A percentile compares a stretch with the other conserved stretches of the same genome.
phyloP scores from a whole-genome alignment of 495 filamentous ascomycete species.

The Talaromyces adpressus region DNA sequence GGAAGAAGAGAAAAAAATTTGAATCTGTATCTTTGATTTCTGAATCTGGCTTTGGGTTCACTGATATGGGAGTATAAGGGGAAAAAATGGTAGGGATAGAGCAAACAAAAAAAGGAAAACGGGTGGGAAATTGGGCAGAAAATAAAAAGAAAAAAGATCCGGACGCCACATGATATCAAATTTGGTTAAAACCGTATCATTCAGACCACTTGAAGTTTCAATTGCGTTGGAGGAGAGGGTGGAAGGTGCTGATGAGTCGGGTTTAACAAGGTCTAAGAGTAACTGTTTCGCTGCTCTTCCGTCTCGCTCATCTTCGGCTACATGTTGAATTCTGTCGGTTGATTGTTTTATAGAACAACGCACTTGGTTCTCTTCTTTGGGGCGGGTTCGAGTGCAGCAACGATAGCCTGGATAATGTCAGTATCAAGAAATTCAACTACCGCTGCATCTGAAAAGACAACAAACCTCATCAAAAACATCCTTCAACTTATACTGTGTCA shows the following conservation, averaged over 20 bases:
- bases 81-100: not conserved
- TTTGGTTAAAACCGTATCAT: constrained; percentile 14
- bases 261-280: not conserved
- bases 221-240: constrained; percentile 1
- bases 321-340: not conserved
- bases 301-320: not conserved
- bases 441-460: constrained; percentile 1
- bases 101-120: not conserved
- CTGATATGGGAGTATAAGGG: not conserved
- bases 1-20: not conserved
- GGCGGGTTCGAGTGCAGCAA: constrained; percentile 83
- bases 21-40: not conserved
- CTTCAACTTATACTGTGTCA: constrained; percentile 98
- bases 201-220: constrained; percentile 12
- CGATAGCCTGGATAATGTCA: constrained; percentile 60
- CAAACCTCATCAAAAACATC: constrained; percentile 98
- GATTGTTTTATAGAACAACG: constrained; percentile 27
- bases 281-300: not conserved
- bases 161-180: constrained; percentile 8
- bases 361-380: constrained; percentile 56
- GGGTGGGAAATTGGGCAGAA: constrained; percentile 13
- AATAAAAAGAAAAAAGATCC: constrained; percentile 10
- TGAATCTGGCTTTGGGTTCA: not conserved
- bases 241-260: not conserved
- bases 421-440: not conserved